Evolutionary conservation across 805 yeast genomes (phyloP), one percentile per base, ranked within the genome.

Genomic region (Pichia nakasei): DNA sequence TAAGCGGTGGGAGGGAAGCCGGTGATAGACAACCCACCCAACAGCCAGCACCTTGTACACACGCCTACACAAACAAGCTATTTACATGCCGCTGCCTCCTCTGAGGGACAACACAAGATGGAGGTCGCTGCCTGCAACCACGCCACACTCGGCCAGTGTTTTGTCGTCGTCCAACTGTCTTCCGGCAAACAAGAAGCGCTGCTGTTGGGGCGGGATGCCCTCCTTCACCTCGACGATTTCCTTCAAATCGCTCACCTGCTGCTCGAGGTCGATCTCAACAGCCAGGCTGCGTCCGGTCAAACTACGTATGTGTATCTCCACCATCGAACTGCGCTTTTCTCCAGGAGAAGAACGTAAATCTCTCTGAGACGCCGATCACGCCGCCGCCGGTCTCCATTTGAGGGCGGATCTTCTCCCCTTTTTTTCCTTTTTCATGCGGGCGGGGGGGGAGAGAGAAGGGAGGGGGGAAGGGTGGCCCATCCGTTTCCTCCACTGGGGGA

Each of bases 121-220:
- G 54, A 91, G 69, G 42, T 87, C 86, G 36, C 91, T 76, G 12
- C 97, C 97, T 1, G 95, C 84, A 43, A 70, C 78, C 34, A 91
- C 73, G n/a, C 85, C 85, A 48, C 85, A 82, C 43, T 73, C 76
- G 39, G 70, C 76, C 7, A 87, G 78, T 1, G 93, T 76, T 55
- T 77, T 71, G 20, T 82, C 85, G 59, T 91, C 97, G 53, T 83
- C 82, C 82, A 91, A 75, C 67, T 91, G 97, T 53, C 86, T 85
- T 19, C 98, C 98, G 44, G 84, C 80, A 65, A 76, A 87, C 55
- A 91, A 82, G 52, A 91, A 77, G 53, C 96, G 77, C 65, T 93
- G 98, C 66, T 91, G 98, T 26, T 85, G 79, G 11, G 97, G 97
- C 2, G 97, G 96, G 44, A 91, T 91, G 2, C 97, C 98, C 61